Evolutionary conservation across 2,329 filamentous ascomycete genomes (phyloP).

Genomic region (Ustulina deusta): DNA sequence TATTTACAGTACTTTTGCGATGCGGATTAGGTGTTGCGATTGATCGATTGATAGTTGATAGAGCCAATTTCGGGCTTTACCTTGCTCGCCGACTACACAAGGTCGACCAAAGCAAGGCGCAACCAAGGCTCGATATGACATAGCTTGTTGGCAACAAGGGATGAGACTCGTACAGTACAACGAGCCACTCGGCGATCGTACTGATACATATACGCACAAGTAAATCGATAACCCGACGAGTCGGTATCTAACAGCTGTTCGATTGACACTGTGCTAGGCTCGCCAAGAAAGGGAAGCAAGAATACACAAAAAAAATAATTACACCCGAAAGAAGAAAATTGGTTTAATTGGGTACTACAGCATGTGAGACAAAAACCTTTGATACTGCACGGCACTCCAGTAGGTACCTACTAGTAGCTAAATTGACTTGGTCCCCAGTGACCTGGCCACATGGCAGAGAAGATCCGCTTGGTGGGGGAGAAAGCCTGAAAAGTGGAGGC

Average conservation of each 20-base stretch:
- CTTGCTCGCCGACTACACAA: conserved; percentile 29
- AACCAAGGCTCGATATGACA: conserved; percentile 8
- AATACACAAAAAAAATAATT: not conserved
- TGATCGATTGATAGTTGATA: conserved; percentile 6
- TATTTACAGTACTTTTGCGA: not conserved
- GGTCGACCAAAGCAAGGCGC: not conserved
- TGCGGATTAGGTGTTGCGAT: conserved; percentile 4
- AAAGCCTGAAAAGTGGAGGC: conserved; percentile 32
- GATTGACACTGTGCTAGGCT: conserved; percentile 4
- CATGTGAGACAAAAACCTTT: conserved; percentile 33
- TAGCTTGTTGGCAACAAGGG: conserved; percentile 13
- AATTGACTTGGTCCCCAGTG: conserved; percentile 16
- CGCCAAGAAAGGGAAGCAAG: not conserved
- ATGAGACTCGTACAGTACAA: conserved; percentile 19
- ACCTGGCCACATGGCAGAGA: conserved; percentile 34
- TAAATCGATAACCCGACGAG: conserved; percentile 12
- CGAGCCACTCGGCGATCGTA: conserved; percentile 29
- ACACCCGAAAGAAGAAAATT: not conserved
- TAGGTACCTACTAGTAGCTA: not conserved
- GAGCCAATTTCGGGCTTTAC: conserved; percentile 30
- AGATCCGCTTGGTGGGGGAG: conserved; percentile 19
- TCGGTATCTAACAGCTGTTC: conserved; percentile 2
- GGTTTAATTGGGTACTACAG: conserved; percentile 3
- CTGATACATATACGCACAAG: not conserved
- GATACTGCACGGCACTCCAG: too few relatives aligned